These are phyloP conservation scores for Cenococcum geophilum DNA, from an alignment of 495 filamentous ascomycete genomes.

Conservation along the genomic window DNA sequence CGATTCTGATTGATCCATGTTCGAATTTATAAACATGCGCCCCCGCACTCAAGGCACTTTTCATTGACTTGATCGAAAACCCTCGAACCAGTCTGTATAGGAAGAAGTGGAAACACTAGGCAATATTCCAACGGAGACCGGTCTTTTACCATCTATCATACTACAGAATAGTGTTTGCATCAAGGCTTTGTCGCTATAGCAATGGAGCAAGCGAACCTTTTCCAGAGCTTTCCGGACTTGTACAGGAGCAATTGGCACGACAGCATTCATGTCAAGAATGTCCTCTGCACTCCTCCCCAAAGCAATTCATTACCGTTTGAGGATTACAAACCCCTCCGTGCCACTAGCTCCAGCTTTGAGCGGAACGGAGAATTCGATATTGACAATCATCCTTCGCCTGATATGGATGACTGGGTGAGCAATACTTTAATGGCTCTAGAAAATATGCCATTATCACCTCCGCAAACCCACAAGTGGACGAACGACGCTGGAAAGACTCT, in stretches of 20 bases:
- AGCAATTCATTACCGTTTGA: neutral
- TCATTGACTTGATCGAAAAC: too few species aligned
- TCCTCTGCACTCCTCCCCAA: neutral
- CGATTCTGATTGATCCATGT: too few species aligned
- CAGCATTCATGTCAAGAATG: neutral
- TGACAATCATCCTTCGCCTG: neutral
- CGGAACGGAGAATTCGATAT: neutral
- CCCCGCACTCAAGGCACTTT: too few species aligned
- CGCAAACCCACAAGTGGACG: conserved; percentile 7
- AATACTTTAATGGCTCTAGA: conserved; percentile 8
- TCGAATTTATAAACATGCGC: too few species aligned
- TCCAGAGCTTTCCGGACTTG: neutral
- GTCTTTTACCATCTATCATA: too few species aligned
- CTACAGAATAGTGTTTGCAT: too few species aligned
- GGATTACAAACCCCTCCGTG: neutral
- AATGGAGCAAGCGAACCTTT: neutral
- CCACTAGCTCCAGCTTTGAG: neutral
- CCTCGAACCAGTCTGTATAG: too few species aligned
- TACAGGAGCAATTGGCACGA: neutral
- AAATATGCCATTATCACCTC: conserved; percentile 2
- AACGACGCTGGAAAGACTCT: neutral
- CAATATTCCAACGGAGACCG: too few species aligned
- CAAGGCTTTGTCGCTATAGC: neutral
- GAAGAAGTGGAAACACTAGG: too few species aligned
- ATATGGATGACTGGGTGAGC: conserved; percentile 11